Base-by-base conservation (phyloP, 768 basidiomycete species). In the Tricholoma matsutake region DNA sequence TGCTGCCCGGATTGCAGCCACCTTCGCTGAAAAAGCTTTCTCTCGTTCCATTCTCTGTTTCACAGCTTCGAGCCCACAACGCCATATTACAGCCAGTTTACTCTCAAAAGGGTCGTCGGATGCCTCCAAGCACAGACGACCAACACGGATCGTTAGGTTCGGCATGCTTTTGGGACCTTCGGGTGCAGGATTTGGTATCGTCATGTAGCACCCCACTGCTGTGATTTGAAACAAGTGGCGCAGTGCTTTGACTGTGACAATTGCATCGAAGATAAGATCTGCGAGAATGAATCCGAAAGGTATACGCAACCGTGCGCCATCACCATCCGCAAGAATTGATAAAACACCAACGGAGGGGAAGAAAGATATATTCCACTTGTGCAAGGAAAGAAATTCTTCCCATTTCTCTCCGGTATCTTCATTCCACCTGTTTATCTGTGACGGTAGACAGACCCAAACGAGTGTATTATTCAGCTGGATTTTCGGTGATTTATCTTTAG, bases 101-200 rank as follows among this genome's bases (percentile, higher is more conserved):
- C 83, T 81, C 72, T 98, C 96, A 59, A 97, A 85, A 1, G 87
- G 83, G 66, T 94, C 91, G 71, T 98, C 96, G 22, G 86, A 84
- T 25, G 87, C 87, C 72, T 97, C 94, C 8, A 92, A 67, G 53
- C 84, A 86, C 34, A 96, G 67, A 47, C 79, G 79, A n/a, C 80
- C 78, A 54, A 95, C 72, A 9, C 70, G 76, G 49, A 96, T 68
- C 0, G 76, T 74, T 49, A 96, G 69, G 57, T 80, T 78, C 0
- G 93, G 93, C 2, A 94, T 74, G 0, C 69, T 65, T 73, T 94
- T 97, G 0, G 94, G 85, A 2, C 76, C 80, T 71, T 96, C 93
- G 0, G 87, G 78, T 37, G 77, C 78, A 1, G 96, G 95, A 14
- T 72, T 72, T n/a, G 84, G 79, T 60, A 88, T 81, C 55, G 80